Conservation (phyloP, 2,329 filamentous ascomycete species). For the Conoideocrella luteorostrata region DNA sequence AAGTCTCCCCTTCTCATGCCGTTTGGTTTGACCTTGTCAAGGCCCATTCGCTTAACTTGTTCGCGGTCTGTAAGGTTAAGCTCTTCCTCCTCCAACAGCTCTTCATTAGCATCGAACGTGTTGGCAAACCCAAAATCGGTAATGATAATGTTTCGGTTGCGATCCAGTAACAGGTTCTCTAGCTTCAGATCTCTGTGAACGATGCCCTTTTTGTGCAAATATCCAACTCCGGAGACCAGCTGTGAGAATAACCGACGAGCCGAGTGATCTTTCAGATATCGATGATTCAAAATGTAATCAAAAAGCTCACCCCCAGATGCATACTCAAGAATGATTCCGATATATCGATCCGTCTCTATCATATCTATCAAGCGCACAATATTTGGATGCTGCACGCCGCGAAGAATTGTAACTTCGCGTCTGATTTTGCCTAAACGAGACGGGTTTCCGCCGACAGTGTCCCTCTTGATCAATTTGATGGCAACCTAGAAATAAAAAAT, state of each 20-base stretch:
- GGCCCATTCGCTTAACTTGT: conserved; percentile 76
- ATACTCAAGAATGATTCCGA: conserved; percentile 97
- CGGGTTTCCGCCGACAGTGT: conserved; percentile 81
- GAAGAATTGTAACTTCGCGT: conserved; percentile 88
- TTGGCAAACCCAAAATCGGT: conserved; percentile 99
- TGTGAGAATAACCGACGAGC: conserved; percentile 91
- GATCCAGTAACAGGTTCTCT: conserved; percentile 89
- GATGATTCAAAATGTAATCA: conserved; percentile 94
- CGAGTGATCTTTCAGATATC: conserved; percentile 90
- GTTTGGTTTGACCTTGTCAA: conserved; percentile 71
- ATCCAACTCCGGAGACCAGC: conserved; percentile 91
- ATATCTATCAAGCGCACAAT: conserved; percentile 97
- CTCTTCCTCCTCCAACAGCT: conserved; percentile 85
- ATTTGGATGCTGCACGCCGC: conserved; percentile 85
- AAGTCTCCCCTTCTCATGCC: conserved; percentile 82
- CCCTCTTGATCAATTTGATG: conserved; percentile 94
- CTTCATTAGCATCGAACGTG: conserved; percentile 85
- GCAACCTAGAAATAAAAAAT: conserved; percentile 58
- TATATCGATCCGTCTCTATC: conserved; percentile 95
- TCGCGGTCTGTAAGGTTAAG: conserved; percentile 80
- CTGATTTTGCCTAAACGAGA: conserved; percentile 92
- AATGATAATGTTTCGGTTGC: conserved; percentile 98
- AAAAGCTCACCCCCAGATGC: conserved; percentile 96
- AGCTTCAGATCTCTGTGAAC: conserved; percentile 96
- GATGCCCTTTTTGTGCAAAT: conserved; percentile 97